Percentiles rank a stretch among this genome's conserved stretches.
These are phyloP conservation scores for Lasiosphaeris hirsuta DNA, from an alignment of 495 filamentous ascomycete species.

Conservation along the genomic window DNA sequence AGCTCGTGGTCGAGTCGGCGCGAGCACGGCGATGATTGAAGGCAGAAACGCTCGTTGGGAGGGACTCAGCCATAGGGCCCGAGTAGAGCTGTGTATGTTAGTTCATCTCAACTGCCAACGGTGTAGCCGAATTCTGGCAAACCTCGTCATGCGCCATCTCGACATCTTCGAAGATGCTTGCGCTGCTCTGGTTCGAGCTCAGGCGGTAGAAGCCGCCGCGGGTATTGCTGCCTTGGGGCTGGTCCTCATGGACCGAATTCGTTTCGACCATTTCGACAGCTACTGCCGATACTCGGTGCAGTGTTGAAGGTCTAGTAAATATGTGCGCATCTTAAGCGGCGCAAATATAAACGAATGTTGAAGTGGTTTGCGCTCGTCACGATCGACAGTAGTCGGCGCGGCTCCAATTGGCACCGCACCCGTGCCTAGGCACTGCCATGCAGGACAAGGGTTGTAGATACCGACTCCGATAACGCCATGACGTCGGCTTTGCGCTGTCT, in stretches of 20 bases:
- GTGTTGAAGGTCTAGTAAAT: background rate
- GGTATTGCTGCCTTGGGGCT: conserved; percentile 33
- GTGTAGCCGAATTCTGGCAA: background rate
- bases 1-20: conserved; percentile 81
- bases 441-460: conserved; percentile 8
- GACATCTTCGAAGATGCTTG: conserved; percentile 89
- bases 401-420: no score
- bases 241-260: conserved; percentile 14
- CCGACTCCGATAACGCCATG: conserved; percentile 18
- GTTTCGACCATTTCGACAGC: conserved; percentile 31
- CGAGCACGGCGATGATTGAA: conserved; percentile 80
- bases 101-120: conserved; percentile 17
- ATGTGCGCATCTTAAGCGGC: conserved; percentile 8
- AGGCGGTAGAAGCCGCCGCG: conserved; percentile 51
- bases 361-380: no score
- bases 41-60: conserved; percentile 83
- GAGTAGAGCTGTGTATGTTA: conserved; percentile 70
- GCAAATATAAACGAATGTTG: background rate
- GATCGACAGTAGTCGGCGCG: no score
- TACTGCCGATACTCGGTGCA: conserved; percentile 8
- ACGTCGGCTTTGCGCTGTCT: conserved; percentile 16
- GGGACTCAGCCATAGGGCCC: conserved; percentile 89
- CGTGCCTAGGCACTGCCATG: no score
- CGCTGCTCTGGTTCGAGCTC: conserved; percentile 72
- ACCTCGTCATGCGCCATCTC: conserved; percentile 98